These are phyloP conservation scores for Vanderwaltozyma tropicalis DNA, from an alignment of 805 yeast genomes.

Conservation along the genomic window DNA sequence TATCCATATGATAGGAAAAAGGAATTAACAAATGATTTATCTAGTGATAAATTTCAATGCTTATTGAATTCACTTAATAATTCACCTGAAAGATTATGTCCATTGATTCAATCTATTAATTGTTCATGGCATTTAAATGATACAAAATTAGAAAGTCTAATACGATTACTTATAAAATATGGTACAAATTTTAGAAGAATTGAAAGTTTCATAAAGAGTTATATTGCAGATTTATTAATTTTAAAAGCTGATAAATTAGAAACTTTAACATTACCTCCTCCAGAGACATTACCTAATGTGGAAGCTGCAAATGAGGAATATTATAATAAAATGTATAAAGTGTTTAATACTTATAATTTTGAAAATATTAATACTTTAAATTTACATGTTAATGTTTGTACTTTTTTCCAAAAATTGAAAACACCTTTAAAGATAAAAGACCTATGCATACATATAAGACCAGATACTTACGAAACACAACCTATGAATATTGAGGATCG, in stretches of 20 bases:
- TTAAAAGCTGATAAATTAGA: constrained; percentile 8
- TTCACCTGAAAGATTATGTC: constrained; percentile 11
- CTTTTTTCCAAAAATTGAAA: constrained; percentile 12
- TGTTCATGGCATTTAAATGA: constrained; percentile 25
- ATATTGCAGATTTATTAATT: constrained; percentile 9
- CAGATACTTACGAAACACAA: constrained; percentile 16
- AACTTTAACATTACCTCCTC: constrained; percentile 21
- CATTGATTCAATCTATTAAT: constrained; percentile 16
- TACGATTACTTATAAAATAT: constrained; percentile 9
- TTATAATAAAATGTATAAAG: constrained; percentile 6
- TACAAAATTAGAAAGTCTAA: constrained; percentile 9
- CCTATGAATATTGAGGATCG: constrained; percentile 1
- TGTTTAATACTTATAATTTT: constrained; percentile 10
- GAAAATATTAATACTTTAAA: constrained; percentile 15
- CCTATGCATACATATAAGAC: constrained; percentile 21
- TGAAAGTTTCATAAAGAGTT: constrained; percentile 17
- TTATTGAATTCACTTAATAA: constrained; percentile 15
- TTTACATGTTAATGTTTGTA: constrained; percentile 20
- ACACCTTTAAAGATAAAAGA: constrained; percentile 16
- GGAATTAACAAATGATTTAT: constrained; percentile 1
- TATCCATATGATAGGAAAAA: constrained; percentile 4
- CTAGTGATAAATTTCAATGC: constrained; percentile 11
- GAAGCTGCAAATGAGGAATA: constrained; percentile 9
- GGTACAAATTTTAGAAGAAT: constrained; percentile 15
- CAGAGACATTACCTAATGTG: constrained; percentile 14